phyloP scores from a whole-genome alignment of 2,329 filamentous ascomycete genomes.

The Plenodomus tracheiphilus region DNA sequence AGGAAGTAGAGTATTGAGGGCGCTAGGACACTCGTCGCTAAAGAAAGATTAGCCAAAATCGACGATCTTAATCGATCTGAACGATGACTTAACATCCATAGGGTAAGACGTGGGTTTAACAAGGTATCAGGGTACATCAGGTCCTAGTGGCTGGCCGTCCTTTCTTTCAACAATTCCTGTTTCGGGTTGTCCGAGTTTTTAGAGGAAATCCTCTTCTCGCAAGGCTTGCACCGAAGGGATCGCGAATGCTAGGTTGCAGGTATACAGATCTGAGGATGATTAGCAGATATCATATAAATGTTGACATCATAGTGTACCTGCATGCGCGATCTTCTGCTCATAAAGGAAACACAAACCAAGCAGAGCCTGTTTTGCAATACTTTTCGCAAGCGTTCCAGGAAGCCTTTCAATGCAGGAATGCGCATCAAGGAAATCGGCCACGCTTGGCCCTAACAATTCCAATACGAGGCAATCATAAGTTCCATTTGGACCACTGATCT shows the following conservation, averaged over 20 bases:
- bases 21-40: constrained; percentile 18
- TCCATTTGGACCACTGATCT: constrained; percentile 50
- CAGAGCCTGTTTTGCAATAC: constrained; percentile 31
- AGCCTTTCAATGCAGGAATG: constrained; percentile 43
- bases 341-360: constrained; percentile 24
- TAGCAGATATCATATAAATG: no score
- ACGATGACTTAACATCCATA: not conserved
- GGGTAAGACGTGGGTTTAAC: constrained; percentile 14
- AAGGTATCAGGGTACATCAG: constrained; percentile 24
- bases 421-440: constrained; percentile 41
- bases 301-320: no score
- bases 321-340: constrained; percentile 27
- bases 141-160: constrained; percentile 20
- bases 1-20: constrained; percentile 40
- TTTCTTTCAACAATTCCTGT: constrained; percentile 16
- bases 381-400: constrained; percentile 44
- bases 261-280: constrained; percentile 28
- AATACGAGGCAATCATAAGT: constrained; percentile 50
- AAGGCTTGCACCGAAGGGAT: constrained; percentile 21
- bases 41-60: constrained; percentile 48
- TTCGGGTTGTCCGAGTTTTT: constrained; percentile 19
- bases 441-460: constrained; percentile 47
- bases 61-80: constrained; percentile 21
- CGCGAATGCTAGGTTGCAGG: constrained; percentile 27
- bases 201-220: constrained; percentile 19